Conservation (phyloP, 495 filamentous ascomycete species). For the Tuber borchii region DNA sequence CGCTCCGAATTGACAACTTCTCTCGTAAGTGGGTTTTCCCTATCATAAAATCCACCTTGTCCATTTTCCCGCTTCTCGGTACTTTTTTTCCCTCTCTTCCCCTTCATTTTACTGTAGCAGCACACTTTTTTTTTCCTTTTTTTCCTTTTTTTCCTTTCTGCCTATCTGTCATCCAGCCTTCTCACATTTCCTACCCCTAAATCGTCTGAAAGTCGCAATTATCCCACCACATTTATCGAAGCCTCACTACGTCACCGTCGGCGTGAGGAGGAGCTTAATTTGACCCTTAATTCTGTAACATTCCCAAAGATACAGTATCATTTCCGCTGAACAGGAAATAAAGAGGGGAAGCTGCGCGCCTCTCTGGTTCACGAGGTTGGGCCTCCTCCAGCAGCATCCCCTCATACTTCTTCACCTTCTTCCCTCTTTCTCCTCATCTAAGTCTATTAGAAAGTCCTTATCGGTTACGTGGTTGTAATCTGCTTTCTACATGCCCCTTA, state of each 20-base stretch:
- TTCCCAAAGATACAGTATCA: not conserved
- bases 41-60: not conserved
- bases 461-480: not conserved
- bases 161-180: not conserved
- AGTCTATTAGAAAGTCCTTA: not conserved
- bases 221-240: not conserved
- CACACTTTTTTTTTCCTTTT: not conserved
- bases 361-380: not conserved
- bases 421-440: not conserved
- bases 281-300: not conserved
- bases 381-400: not conserved
- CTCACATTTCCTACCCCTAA: not conserved
- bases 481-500: not conserved
- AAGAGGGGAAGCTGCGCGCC: not conserved
- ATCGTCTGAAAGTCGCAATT: not conserved
- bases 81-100: not conserved
- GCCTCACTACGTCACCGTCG: not conserved
- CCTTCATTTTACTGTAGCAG: too few relatives aligned
- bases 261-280: not conserved
- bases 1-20: not conserved
- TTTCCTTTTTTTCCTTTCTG: not conserved
- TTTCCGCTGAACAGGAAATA: not conserved
- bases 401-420: not conserved
- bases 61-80: not conserved
- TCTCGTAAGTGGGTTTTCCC: not conserved